Evolutionary conservation across 2,329 filamentous ascomycete genomes (phyloP), one percentile per base, ranked within the genome.

Genomic region (Cucurbitaria berberidis): DNA sequence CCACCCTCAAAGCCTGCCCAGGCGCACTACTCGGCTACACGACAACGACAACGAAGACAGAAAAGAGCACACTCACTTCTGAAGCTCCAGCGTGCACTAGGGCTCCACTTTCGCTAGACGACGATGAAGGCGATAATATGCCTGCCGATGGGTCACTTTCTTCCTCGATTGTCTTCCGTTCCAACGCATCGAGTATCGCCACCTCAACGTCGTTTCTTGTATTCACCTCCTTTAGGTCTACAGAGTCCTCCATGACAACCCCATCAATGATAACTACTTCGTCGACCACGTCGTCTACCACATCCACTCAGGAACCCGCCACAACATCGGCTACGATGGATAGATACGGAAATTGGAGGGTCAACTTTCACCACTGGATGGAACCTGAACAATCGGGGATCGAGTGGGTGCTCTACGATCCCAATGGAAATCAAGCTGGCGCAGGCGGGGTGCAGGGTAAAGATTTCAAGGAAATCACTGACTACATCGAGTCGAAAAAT

Each of bases 81-180:
- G 53, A 57, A 18, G 53, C 30, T 11, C 59, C 57, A 16, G 55
- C 56, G 11, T 72, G 69, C 29, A 66, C 62, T 5, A 46, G 50
- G 3, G 64, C 56, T 8, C 58, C 66, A 6, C 56, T 71, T 4
- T 57, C 48, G n/a, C 51, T 71, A 0, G 66, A 72, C 35, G 67
- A 71, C n/a, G 67, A 70, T 26, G 60, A 70, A 36, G 68, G 68
- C 2, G 56, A 66, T 26, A 67, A 70, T 36, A 59, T 57, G 24
- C 54, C 53, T 1, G 45, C 42, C 1, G 50, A 55, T 3, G 47
- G 57, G 36, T 42, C 45, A 10, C 24, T 51, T 30, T 45, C 40
- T 34, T 54, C 45, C 8, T 50, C 38, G 4, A 42, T 32, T 9
- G 49, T 32, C 5, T 55, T 40, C 22, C 32, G 38, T 1, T 53